Evolutionary conservation across 2,329 filamentous ascomycete genomes (phyloP).

Genomic region (Clonostachys byssicola): DNA sequence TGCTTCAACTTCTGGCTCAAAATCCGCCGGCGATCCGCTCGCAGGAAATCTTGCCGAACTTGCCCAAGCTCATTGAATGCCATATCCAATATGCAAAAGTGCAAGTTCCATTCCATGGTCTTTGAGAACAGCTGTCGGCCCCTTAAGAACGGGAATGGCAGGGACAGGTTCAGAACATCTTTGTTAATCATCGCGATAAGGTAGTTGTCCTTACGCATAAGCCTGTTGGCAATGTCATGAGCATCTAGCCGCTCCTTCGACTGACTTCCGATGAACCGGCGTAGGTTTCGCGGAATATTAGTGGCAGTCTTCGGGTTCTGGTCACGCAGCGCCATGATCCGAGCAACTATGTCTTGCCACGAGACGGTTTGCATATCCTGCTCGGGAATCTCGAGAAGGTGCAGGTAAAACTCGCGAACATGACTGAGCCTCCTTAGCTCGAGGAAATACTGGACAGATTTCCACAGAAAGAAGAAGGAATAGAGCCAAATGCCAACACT

Average conservation of each 20-base stretch:
- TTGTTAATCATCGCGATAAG: conserved; percentile 97
- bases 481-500: conserved; percentile 81
- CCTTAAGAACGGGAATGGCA: conserved; percentile 79
- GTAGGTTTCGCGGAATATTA: conserved; percentile 46
- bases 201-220: conserved; percentile 97
- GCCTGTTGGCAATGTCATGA: conserved; percentile 91
- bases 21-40: conserved; percentile 72
- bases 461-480: conserved; percentile 80
- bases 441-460: conserved; percentile 67
- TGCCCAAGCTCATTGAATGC: conserved; percentile 89
- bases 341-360: conserved; percentile 86
- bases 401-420: conserved; percentile 80
- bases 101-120: conserved; percentile 87
- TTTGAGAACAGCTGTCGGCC: conserved; percentile 81
- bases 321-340: conserved; percentile 79
- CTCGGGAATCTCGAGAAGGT: conserved; percentile 76
- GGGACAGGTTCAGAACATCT: conserved; percentile 81
- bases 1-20: conserved; percentile 74
- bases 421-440: conserved; percentile 70
- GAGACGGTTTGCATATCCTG: conserved; percentile 91
- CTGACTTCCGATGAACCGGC: conserved; percentile 69
- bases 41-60: conserved; percentile 80
- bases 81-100: conserved; percentile 87
- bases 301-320: conserved; percentile 76
- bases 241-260: conserved; percentile 94